Base-by-base conservation (phyloP, 371 early-diverging fungal species). In the Smittium mucronatum region DNA sequence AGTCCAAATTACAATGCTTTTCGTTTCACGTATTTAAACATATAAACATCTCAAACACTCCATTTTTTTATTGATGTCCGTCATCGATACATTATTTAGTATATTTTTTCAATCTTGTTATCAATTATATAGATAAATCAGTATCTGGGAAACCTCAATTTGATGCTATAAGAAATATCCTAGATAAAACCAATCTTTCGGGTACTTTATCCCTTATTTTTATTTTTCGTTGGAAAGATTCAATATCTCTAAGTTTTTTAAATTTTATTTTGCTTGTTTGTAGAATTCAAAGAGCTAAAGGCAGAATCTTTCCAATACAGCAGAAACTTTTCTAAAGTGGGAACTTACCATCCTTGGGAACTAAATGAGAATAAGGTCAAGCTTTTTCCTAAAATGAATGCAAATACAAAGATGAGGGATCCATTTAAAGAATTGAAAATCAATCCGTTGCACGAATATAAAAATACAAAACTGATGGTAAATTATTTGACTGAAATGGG, bases 401-500 rank as follows among this genome's bases (percentile, higher is more conserved):
- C 15, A 30, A 33, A 0, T 34, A 28, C 30, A 29, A 21, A 63
- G 0, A 80, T 80, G 17, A 74, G 71, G 11, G 72, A 89, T 72
- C 83, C 86, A 2, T 90, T 89, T 72, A 80, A 86, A 57, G 74
- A 76, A 15, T 78, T 90, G 58, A 86, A 84, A 26, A 70, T 89
- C 26, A 80, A 92, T 74, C 91, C 93, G 30, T 74, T 90, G 66
- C 77, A 82, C 63, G 85, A 88, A 77, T 92, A 89, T 79, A 90
- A 91, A 81, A 89, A 91, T 74, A 79, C 76, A n/a, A 74, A 73
- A 34, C 72, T 91, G 31, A 75, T 93, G 70, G 82, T 87, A 36
- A 76, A 83, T 71, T 93, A 88, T 74, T 85, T 93, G 57, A 86
- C 91, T 21, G 89, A 88, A 31, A 85, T 89, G 78, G 93, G 93